Evolutionary conservation across 495 filamentous ascomycete genomes (phyloP).

Genomic region (Penicillium angulare): DNA sequence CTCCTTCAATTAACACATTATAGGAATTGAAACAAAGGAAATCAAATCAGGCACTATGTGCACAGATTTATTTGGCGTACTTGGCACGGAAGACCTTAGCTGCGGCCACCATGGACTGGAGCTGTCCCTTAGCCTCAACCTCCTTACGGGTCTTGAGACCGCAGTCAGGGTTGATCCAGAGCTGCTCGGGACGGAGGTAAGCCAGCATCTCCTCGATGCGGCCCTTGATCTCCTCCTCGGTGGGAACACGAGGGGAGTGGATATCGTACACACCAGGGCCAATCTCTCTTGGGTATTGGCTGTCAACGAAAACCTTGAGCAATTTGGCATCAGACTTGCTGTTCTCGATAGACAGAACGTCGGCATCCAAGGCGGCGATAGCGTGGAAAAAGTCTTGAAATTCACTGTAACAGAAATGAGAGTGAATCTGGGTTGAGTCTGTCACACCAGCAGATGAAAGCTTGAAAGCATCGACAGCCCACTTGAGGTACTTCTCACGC

Average conservation of each 20-base stretch:
- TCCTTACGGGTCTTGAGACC: conserved; percentile 97
- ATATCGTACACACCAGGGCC: conserved; percentile 99
- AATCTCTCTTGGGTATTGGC: conserved; percentile 95
- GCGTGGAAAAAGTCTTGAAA: conserved; percentile 99
- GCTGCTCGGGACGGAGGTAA: conserved; percentile 90
- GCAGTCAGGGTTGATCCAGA: conserved; percentile 99
- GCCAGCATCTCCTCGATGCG: conserved; percentile 95
- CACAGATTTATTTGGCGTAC: conserved; percentile 57
- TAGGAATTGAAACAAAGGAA: conserved; percentile 12
- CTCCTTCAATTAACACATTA: conserved; percentile 33
- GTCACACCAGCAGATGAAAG: conserved; percentile 86
- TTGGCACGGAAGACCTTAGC: conserved; percentile 94
- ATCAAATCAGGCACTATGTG: not conserved
- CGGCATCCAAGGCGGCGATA: conserved; percentile 95
- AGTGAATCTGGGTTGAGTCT: conserved; percentile 97
- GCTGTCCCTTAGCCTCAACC: conserved; percentile 94
- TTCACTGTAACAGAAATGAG: conserved; percentile 99
- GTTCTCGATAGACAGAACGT: conserved; percentile 99
- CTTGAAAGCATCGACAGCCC: conserved; percentile 96
- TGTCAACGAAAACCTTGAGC: conserved; percentile 95
- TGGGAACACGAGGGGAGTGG: conserved; percentile 95
- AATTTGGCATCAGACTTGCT: conserved; percentile 99
- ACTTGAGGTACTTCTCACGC: conserved; percentile 90
- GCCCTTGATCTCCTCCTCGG: conserved; percentile 94
- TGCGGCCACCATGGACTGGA: conserved; percentile 84